Evolutionary conservation across 805 yeast species (phyloP).

Genomic region (Zygoascus bituminiphila): DNA sequence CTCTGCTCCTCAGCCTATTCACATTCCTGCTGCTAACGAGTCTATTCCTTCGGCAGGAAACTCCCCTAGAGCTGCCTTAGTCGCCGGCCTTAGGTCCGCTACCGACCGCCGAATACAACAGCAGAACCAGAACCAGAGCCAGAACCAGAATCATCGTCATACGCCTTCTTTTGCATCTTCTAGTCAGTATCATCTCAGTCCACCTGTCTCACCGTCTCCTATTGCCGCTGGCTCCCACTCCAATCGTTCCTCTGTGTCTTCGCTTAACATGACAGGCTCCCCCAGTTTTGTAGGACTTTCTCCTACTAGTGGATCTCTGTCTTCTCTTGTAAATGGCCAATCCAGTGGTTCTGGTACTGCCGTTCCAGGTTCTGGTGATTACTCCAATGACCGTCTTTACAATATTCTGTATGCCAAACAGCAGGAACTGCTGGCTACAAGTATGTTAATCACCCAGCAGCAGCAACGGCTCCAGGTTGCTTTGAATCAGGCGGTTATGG

Average conservation of each 20-base stretch:
- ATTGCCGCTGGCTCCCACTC: slow-evolving; percentile 5
- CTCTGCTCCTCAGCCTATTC: slow-evolving; percentile 12
- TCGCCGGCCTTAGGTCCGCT: slow-evolving; percentile 23
- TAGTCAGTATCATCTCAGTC: slow-evolving; percentile 1
- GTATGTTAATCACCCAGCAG: slow-evolving; percentile 27
- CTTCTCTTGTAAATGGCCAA: background rate
- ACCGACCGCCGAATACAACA: slow-evolving; percentile 20
- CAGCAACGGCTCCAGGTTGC: slow-evolving; percentile 28
- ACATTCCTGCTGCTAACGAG: slow-evolving; percentile 11
- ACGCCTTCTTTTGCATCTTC: background rate
- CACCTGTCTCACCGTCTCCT: slow-evolving; percentile 2
- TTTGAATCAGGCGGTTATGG: slow-evolving; percentile 17
- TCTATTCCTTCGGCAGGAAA: background rate
- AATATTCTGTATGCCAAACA: slow-evolving; percentile 29
- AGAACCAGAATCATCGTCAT: slow-evolving; percentile 7
- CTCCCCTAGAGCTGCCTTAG: slow-evolving; percentile 23
- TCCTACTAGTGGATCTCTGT: slow-evolving; percentile 1
- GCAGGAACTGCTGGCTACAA: slow-evolving; percentile 28
- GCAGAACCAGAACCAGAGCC: slow-evolving; percentile 13
- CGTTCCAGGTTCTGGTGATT: background rate
- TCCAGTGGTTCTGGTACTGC: background rate
- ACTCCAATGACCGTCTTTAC: slow-evolving; percentile 12
- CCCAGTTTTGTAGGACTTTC: background rate
- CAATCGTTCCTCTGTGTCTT: slow-evolving; percentile 8
- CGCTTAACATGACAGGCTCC: slow-evolving; percentile 4